Evolutionary conservation across 805 yeast genomes (phyloP), one percentile per base, ranked within the genome.

Genomic region (Candida mattraensis): DNA sequence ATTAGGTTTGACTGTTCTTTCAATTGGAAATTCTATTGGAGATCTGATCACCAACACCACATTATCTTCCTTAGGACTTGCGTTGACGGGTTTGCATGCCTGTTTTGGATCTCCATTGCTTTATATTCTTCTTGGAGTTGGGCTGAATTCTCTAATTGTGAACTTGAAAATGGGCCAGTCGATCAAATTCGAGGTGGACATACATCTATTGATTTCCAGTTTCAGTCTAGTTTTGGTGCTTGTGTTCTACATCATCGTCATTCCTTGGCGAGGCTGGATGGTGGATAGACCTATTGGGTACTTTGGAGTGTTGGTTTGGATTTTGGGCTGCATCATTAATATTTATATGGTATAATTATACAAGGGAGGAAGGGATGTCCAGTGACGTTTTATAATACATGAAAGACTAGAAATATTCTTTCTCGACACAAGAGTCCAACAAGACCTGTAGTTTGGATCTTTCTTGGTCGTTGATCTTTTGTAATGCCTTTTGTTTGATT

Each of bases 21-120:
- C 79, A 3, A 45, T 74, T 17, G 72, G 75, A 21, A 75, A 74
- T 42, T 73, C 77, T 4, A 56, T 73, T 21, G 77, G 76, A 18
- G 80, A 75, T 44, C 52, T 74, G 23, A 62, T 74, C 19, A 68
- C 77, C n/a, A 73, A 75, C 42, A 48, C 65, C 3, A 69, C 78
- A 7, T 53, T 75, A 10, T 50, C 66, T 2, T 54, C 54, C 3
- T 34, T 59, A 7, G 67, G 64, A 1, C 39, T 57, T 9, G 67
- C 76, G 6, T 47, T 67, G 7, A 67, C 67, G 8, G 80, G 79
- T 0, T 52, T 75, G 7, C 70, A 70, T 44, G 68, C 80, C 1
- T 74, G 80, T 44, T 61, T 74, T 38, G 80, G 81, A 1, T 70
- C 80, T 1, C 78, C 79, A 0, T 53, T 75, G 10, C 48, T 75